Conservation (phyloP, 2,329 filamentous ascomycete genomes). For the Grosmannia penicillata region DNA sequence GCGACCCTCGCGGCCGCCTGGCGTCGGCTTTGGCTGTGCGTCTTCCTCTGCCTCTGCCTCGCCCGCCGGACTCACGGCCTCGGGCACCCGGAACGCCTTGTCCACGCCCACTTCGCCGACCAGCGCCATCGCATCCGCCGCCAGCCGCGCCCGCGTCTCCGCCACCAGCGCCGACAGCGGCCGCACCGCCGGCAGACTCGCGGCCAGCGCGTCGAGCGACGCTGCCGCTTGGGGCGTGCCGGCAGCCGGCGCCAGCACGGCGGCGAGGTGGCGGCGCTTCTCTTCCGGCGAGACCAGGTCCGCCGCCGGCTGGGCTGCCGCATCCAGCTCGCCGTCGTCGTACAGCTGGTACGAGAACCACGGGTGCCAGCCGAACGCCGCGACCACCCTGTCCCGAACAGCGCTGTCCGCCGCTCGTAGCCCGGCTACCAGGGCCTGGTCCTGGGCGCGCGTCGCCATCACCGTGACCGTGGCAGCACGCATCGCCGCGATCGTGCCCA, state of each 20-base stretch:
- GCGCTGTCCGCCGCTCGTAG: slow-evolving; percentile 39
- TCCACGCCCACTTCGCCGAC: slow-evolving; percentile 70
- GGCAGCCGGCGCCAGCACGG: slow-evolving; percentile 45
- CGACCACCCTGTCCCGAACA: slow-evolving; percentile 28
- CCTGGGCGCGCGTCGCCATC: slow-evolving; percentile 64
- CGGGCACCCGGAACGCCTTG: slow-evolving; percentile 60
- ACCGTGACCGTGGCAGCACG: slow-evolving; percentile 50
- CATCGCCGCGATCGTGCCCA: slow-evolving; percentile 47
- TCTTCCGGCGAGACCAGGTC: slow-evolving; percentile 14
- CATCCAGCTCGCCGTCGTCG: slow-evolving; percentile 33
- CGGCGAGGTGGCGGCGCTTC: slow-evolving; percentile 45
- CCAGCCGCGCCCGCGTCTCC: slow-evolving; percentile 39
- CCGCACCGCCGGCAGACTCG: slow-evolving; percentile 41
- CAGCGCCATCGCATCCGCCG: slow-evolving; percentile 42
- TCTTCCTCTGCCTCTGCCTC: slow-evolving; percentile 14
- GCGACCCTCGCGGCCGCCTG: slow-evolving; percentile 56
- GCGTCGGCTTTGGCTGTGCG: slow-evolving; percentile 32
- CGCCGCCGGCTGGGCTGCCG: neutral
- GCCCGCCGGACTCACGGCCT: slow-evolving; percentile 24
- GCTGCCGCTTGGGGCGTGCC: slow-evolving; percentile 20
- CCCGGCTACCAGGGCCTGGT: slow-evolving; percentile 56
- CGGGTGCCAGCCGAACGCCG: slow-evolving; percentile 77
- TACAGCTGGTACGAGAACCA: slow-evolving; percentile 75
- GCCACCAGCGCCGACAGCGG: slow-evolving; percentile 28
- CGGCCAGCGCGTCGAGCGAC: slow-evolving; percentile 28